These are phyloP conservation scores for Agapanthus africanus DNA, from an alignment of 106 monocot species.

Conservation along the genomic window DNA sequence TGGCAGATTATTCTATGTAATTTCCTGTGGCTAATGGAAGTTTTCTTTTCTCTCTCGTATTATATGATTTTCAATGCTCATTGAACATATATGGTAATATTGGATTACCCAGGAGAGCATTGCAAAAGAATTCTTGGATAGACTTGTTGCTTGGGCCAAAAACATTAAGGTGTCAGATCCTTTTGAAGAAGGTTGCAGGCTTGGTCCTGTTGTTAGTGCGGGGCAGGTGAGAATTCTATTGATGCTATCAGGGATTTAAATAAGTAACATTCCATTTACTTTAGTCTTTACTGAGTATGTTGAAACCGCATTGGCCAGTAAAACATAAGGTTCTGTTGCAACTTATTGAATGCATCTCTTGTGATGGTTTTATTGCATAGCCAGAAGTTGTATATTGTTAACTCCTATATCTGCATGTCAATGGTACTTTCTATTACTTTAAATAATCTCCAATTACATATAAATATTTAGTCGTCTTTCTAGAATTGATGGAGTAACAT, in stretches of 20 bases:
- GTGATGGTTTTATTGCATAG: neutral
- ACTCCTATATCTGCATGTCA: neutral
- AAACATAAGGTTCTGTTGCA: neutral
- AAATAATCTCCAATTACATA: no score
- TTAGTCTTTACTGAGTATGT: neutral
- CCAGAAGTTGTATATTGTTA: neutral
- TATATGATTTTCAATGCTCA: no score
- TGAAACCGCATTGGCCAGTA: neutral
- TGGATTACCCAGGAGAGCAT: conserved; percentile 59
- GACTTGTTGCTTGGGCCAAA: conserved; percentile 72
- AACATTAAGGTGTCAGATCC: conserved; percentile 95
- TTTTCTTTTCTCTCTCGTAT: no score
- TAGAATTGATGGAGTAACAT: no score
- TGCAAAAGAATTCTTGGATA: conserved; percentile 60
- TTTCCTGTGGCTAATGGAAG: neutral
- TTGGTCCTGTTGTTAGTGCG: conserved; percentile 90
- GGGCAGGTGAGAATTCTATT: conserved; percentile 47
- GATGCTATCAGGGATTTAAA: neutral
- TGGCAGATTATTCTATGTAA: neutral
- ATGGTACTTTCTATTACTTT: neutral
- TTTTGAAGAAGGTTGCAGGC: conserved; percentile 92
- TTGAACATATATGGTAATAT: no score
- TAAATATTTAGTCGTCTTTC: no score
- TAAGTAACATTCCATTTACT: neutral
- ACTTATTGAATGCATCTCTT: neutral